Evolutionary conservation across 2,329 filamentous ascomycete species (phyloP).

Genomic region (Fusarium nelsonii): DNA sequence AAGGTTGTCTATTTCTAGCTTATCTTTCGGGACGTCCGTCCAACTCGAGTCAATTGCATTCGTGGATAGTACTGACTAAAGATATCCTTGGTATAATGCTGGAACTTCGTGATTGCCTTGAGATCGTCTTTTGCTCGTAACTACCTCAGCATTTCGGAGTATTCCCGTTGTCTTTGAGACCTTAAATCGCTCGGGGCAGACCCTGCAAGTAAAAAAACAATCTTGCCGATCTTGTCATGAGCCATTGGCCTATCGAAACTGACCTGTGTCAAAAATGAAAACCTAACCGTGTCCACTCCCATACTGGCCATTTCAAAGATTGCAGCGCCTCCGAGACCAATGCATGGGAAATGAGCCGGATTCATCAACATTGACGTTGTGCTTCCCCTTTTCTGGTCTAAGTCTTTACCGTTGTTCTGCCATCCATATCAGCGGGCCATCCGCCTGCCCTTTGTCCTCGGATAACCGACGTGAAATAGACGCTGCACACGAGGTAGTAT

Average conservation of each 20-base stretch:
- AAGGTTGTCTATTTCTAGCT: slow-evolving; percentile 29
- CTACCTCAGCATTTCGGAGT: background rate
- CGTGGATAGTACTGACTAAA: background rate
- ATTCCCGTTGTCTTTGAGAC: slow-evolving; percentile 9
- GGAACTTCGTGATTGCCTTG: slow-evolving; percentile 8
- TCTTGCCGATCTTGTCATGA: slow-evolving; percentile 38
- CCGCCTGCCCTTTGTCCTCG: slow-evolving; percentile 23
- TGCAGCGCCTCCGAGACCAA: slow-evolving; percentile 26
- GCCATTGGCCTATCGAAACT: slow-evolving; percentile 45
- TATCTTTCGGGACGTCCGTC: slow-evolving; percentile 43
- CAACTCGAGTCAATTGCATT: slow-evolving; percentile 32
- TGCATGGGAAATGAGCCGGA: slow-evolving; percentile 25
- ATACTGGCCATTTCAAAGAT: slow-evolving; percentile 31
- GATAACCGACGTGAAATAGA: slow-evolving; percentile 35
- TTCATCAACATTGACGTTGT: slow-evolving; percentile 23
- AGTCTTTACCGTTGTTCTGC: slow-evolving; percentile 7
- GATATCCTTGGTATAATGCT: slow-evolving; percentile 2
- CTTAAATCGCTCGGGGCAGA: slow-evolving; percentile 35
- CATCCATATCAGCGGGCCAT: background rate
- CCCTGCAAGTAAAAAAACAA: slow-evolving; percentile 35
- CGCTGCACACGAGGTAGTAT: slow-evolving; percentile 14
- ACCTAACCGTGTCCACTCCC: slow-evolving; percentile 30
- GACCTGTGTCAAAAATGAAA: slow-evolving; percentile 20
- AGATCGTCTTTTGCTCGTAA: background rate
- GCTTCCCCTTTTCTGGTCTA: background rate